Conservation (phyloP, 164 flowering plant genomes). For the Sextonia rubra region DNA sequence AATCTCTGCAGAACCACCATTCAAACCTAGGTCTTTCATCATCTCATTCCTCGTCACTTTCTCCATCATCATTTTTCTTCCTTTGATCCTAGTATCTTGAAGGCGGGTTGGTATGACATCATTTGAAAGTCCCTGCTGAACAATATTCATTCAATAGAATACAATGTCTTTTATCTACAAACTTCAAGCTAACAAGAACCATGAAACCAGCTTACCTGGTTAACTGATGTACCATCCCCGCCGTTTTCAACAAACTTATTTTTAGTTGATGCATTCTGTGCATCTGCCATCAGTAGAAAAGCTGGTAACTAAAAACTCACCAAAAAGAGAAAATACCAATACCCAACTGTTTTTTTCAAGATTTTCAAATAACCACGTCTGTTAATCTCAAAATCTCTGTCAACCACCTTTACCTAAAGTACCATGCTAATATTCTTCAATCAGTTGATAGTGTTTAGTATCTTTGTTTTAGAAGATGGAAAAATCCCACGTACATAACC, state of each 20-base stretch:
- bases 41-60: slow-evolving; percentile 2
- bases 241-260: neutral
- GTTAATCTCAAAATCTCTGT: too few relatives aligned
- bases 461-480: too few relatives aligned
- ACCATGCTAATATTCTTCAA: too few relatives aligned
- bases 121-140: slow-evolving; percentile 15
- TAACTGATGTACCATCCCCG: neutral
- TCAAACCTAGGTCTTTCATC: slow-evolving; percentile 12
- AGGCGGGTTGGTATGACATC: slow-evolving; percentile 10
- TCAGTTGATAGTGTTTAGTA: too few relatives aligned
- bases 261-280: neutral
- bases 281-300: neutral
- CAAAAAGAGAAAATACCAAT: too few relatives aligned
- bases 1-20: slow-evolving; percentile 19
- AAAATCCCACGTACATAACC: too few relatives aligned
- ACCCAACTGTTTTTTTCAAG: too few relatives aligned
- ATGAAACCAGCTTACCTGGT: neutral
- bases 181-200: neutral
- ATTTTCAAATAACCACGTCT: too few relatives aligned
- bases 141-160: neutral
- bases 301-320: too few relatives aligned
- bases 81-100: slow-evolving; percentile 14
- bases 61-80: slow-evolving; percentile 34
- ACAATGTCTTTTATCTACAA: neutral
- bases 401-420: too few relatives aligned